Conservation (phyloP, 352 stramenopile genomes). For the Globisporangium sylvaticum region DNA sequence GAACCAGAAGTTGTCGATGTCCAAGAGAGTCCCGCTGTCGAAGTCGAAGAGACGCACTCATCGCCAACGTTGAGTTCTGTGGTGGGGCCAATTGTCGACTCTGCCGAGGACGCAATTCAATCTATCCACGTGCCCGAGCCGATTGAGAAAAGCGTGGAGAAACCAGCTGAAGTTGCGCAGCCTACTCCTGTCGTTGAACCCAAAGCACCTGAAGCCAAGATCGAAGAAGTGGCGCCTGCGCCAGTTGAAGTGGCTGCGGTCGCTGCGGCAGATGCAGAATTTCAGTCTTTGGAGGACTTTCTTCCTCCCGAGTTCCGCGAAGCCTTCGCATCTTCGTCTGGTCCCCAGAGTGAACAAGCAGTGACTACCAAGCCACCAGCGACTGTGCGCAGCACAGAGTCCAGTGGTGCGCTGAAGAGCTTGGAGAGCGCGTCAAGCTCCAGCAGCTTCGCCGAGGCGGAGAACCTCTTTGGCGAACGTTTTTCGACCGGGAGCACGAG, state of each 20-base stretch:
- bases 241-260: background rate
- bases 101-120: background rate
- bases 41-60: background rate
- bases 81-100: background rate
- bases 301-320: slow-evolving; percentile 9
- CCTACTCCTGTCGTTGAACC: background rate
- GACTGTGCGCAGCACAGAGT: background rate
- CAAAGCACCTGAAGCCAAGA: background rate
- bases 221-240: background rate
- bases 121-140: background rate
- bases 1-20: background rate
- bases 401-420: background rate
- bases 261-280: background rate
- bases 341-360: background rate
- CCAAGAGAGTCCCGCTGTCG: background rate
- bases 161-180: background rate
- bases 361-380: background rate
- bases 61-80: background rate
- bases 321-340: slow-evolving; percentile 8
- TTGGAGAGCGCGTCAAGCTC: background rate
- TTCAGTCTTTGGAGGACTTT: background rate
- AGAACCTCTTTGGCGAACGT: slow-evolving; percentile 21
- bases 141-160: background rate
- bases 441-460: slow-evolving; percentile 8
- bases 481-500: slow-evolving; percentile 18